Evolutionary conservation across 352 stramenopile genomes (phyloP), one percentile per base, ranked within the genome.

Genomic region (Globisporangium emineosum): DNA sequence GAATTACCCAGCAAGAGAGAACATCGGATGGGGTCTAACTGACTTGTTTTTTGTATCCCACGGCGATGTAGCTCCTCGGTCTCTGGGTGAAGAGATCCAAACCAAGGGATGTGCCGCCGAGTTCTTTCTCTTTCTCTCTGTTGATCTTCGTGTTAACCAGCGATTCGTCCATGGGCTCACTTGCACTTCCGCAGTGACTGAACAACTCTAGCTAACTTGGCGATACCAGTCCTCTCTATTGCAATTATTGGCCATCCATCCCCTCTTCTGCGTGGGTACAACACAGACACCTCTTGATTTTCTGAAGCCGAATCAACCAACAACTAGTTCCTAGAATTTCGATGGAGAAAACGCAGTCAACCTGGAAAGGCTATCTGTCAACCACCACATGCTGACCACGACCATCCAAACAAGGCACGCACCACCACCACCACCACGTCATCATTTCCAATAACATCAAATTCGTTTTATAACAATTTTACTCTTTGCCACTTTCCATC

Each of bases 401-500:
- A n/a, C n/a, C n/a, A n/a, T n/a, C n/a, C n/a, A n/a, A n/a, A n/a
- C n/a, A 15, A 49, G 45, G 10, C 30, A 12, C 42, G 52, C 35
- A 52, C 9, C 35, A 29, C 15, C 42, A 35, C 29, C 13, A 53
- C 25, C 45, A 63, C 19, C 15, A 45, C 21, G 10, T 10, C 4
- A 30, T 54, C 15, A 9, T 10, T 40, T 27, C 19, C 6, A 56
- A 42, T 27, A 33, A 47, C n/a, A 47, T 17, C 40, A 47, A 62
- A 27, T 43, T 53, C 17, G 19, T 62, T 62, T 62, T 52, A 53
- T 62, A 35, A 27, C 23, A 62, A 42, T 52, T 62, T 62, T 37
- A 53, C 40, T 52, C 40, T 21, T 49, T 66, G 37, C 61, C 50
- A 66, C 54, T 66, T 66, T 66, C 61, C 61, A 66, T 55, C 27